Base-by-base conservation (phyloP, 768 basidiomycete species). In the Suillus paluster region DNA sequence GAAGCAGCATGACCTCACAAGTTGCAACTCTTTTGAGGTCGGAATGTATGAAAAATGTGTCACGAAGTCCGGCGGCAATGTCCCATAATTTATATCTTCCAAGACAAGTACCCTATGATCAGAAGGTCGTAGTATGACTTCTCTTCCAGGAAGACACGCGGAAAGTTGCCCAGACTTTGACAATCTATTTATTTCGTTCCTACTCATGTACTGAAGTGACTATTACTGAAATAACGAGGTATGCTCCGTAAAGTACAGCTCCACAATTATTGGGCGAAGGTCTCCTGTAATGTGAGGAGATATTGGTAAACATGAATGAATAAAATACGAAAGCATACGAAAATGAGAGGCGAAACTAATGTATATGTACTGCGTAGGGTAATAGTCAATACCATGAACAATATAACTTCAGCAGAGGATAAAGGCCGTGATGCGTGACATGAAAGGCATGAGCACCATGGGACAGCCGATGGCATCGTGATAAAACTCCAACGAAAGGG, bases 301-400 rank as follows among this genome's bases (percentile, higher is more conserved):
- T 19, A 36, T 53, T 10, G 62, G 38, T 15, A 65, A 63, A 62
- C 70, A 73, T 67, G 62, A 64, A 49, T 60, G 68, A 63, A 74
- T 76, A 75, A 73, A 70, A 65, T 66, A 75, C 60, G 39, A 58
- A 60, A 67, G 64, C 64, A 65, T 66, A 72, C 64, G 63, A 68
- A 66, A 59, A 2, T 6, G 61, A 19, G 61, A 12, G 45, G 8
- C 2, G 23, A 62, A 34, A 62, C 19, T 62, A 34, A 50, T 39
- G 44, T 62, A 62, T 62, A 62, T 62, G 27, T 61, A 61, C 60
- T 33, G 27, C 6, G 60, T 61, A 61, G 9, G 42, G 21, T 61
- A 60, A 19, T 42, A 44, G 25, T 19, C 19, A 42, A 59, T 58
- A 59, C 7, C 59, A 60, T 58, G 56, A 60, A 57, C 58, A 33